phyloP scores from a whole-genome alignment of 2,329 filamentous ascomycete genomes.

The Colletotrichum lini region DNA sequence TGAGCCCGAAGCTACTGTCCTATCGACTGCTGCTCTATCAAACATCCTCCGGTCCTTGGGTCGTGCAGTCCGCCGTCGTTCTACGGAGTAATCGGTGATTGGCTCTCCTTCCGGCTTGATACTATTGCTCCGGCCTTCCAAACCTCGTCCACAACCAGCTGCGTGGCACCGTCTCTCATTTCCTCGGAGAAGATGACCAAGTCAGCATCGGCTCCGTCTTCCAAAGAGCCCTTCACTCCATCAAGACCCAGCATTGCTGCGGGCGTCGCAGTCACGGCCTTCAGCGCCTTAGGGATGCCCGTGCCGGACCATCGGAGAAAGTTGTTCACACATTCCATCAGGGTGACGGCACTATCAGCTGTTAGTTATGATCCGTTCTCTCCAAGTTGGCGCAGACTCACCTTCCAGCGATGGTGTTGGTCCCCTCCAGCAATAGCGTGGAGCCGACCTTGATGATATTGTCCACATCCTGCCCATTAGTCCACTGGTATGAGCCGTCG shows the following conservation, averaged over 20 bases:
- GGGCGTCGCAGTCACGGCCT: slow-evolving; percentile 82
- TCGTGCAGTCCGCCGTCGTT: background rate
- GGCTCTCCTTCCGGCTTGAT: slow-evolving; percentile 44
- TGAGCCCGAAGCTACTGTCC: background rate
- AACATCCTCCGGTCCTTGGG: background rate
- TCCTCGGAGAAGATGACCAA: slow-evolving; percentile 77
- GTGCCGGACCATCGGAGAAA: slow-evolving; percentile 83
- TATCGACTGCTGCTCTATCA: background rate
- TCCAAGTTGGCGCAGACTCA: slow-evolving; percentile 53
- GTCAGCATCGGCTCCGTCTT: slow-evolving; percentile 76
- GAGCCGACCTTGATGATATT: slow-evolving; percentile 79
- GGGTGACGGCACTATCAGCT: slow-evolving; percentile 70
- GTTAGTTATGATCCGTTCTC: slow-evolving; percentile 27
- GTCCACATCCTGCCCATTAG: slow-evolving; percentile 74
- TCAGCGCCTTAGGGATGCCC: slow-evolving; percentile 76
- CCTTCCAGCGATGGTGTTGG: slow-evolving; percentile 84
- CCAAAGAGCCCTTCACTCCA: slow-evolving; percentile 75
- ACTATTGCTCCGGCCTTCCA: slow-evolving; percentile 82
- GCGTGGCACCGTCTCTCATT: slow-evolving; percentile 59
- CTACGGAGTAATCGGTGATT: slow-evolving; percentile 32
- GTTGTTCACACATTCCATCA: slow-evolving; percentile 88
- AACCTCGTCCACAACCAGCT: slow-evolving; percentile 79
- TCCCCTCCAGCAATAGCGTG: slow-evolving; percentile 82
- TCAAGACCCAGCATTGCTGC: slow-evolving; percentile 81
- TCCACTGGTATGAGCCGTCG: slow-evolving; percentile 90